Evolutionary conservation across 306 rosid genomes (phyloP).

Genomic region (Fragaria vesca): DNA sequence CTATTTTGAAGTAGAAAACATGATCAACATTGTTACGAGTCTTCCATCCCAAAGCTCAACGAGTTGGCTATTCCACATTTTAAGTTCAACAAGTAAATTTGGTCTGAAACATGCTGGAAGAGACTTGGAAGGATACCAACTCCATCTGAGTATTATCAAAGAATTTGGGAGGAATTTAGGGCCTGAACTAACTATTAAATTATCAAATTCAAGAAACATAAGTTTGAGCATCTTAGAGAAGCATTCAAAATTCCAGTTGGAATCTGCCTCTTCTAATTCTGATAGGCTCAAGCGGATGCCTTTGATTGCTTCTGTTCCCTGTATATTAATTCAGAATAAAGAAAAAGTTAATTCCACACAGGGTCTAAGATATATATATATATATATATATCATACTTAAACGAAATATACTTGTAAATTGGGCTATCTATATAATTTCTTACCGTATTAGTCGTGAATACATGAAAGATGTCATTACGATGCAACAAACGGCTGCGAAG

Average conservation of each 20-base stretch:
- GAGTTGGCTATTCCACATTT: neutral
- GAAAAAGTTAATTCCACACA: neutral
- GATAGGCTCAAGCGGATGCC: neutral
- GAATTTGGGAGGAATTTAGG: neutral
- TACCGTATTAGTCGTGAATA: too few relatives aligned
- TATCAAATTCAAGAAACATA: neutral
- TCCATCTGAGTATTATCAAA: constrained; percentile 16
- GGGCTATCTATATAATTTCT: too few relatives aligned
- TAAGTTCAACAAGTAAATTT: too few relatives aligned
- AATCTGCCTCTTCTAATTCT: neutral
- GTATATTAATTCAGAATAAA: neutral
- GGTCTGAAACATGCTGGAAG: neutral
- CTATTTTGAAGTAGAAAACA: neutral
- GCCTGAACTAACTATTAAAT: neutral
- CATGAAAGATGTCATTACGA: too few relatives aligned
- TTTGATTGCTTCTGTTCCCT: constrained; percentile 20
- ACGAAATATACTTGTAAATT: too few relatives aligned
- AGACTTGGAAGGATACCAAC: constrained; percentile 11
- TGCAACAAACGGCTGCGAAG: too few relatives aligned
- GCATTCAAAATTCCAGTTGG: constrained; percentile 1
- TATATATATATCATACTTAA: too few relatives aligned
- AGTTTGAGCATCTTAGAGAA: constrained; percentile 26
- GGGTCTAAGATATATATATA: too few relatives aligned
- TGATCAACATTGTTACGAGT: neutral
- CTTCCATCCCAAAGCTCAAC: constrained; percentile 15